A percentile compares a stretch with the other conserved stretches of the same genome.
Conservation (phyloP, 2,329 filamentous ascomycete species). For the Claviceps sp. region DNA sequence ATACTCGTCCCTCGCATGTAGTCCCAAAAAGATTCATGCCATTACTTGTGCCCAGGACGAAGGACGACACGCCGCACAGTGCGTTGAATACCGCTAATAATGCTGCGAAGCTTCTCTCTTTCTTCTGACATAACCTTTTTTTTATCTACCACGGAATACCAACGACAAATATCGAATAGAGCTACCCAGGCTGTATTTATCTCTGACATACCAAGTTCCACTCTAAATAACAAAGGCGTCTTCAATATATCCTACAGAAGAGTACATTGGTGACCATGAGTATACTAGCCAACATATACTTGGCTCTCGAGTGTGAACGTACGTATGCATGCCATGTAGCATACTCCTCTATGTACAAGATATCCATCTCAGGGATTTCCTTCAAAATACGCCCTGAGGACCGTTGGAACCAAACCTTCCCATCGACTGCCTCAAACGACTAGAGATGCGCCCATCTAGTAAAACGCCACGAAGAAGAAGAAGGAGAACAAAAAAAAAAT, state of each 20-base stretch:
- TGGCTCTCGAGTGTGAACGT: not conserved
- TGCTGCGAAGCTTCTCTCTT: not conserved
- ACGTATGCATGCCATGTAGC: not conserved
- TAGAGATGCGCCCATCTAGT: not conserved
- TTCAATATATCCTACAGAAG: not conserved
- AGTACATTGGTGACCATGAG: not conserved
- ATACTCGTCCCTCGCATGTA: no score
- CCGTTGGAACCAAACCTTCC: not conserved
- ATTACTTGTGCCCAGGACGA: no score
- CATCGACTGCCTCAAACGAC: not conserved
- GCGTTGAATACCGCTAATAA: no score
- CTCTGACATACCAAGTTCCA: not conserved
- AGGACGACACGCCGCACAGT: no score
- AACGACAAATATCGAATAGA: no score
- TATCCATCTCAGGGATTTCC: not conserved
- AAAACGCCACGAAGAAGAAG: not conserved
- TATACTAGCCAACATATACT: not conserved
- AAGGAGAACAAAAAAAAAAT: not conserved
- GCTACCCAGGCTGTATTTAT: not conserved
- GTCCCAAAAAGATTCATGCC: no score
- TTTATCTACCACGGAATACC: not conserved
- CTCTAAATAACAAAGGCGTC: not conserved
- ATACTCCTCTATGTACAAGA: not conserved
- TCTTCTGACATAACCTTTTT: not conserved
- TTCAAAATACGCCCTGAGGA: not conserved